Conservation (phyloP, 805 yeast genomes). For the Alloascoidea africana region DNA sequence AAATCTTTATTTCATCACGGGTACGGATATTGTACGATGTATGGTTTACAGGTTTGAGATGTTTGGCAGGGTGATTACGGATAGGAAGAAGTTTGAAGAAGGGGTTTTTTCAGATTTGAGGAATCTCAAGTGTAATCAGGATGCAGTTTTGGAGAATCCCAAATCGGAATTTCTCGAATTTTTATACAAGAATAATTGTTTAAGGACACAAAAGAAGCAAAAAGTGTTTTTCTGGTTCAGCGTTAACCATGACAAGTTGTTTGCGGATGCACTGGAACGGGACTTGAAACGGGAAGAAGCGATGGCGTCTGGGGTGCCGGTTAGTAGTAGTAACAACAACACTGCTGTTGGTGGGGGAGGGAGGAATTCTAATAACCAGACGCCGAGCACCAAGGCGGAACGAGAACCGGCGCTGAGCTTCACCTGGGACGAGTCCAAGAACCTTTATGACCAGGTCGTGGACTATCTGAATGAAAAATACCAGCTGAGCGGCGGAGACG, state of each 20-base stretch:
- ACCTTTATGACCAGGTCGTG: slow-evolving; percentile 20
- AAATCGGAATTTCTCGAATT: slow-evolving; percentile 74
- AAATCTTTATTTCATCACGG: slow-evolving; percentile 77
- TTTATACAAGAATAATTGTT: slow-evolving; percentile 70
- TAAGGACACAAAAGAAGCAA: slow-evolving; percentile 91
- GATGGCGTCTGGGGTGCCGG: background rate
- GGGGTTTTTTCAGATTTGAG: slow-evolving; percentile 89
- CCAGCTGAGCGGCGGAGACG: no score
- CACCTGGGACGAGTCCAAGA: slow-evolving; percentile 31
- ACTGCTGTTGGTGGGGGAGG: background rate
- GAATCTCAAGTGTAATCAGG: slow-evolving; percentile 62
- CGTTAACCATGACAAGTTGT: slow-evolving; percentile 84
- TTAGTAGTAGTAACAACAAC: no score
- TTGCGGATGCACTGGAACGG: slow-evolving; percentile 87
- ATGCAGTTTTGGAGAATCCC: slow-evolving; percentile 80
- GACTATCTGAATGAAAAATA: slow-evolving; percentile 3
- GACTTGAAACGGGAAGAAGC: slow-evolving; percentile 75
- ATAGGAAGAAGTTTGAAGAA: slow-evolving; percentile 91
- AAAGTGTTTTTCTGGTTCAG: slow-evolving; percentile 95
- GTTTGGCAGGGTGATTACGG: slow-evolving; percentile 73
- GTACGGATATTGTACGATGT: slow-evolving; percentile 91
- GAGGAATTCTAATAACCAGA: background rate
- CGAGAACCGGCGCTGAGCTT: slow-evolving; percentile 74
- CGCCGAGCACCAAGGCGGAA: slow-evolving; percentile 48
- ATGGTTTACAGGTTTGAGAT: slow-evolving; percentile 78